phyloP scores from a whole-genome alignment of 139 green algal genomes.

The Coelastrella sp. region DNA sequence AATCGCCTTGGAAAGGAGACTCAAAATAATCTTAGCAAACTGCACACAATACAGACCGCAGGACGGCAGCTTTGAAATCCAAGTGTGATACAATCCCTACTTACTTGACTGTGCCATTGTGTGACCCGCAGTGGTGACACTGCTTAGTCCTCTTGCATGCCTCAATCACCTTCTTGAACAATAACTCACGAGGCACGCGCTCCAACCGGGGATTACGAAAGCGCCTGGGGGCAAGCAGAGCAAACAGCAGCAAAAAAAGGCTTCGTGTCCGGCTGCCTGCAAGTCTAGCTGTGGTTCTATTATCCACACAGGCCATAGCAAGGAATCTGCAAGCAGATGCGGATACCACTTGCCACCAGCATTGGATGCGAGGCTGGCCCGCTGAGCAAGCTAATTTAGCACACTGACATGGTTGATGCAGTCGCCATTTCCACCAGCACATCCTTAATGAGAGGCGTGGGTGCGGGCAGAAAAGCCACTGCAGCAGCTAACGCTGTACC shows the following conservation, averaged over 20 bases:
- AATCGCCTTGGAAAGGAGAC: no score
- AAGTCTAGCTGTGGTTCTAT: no score
- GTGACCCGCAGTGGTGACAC: conserved; percentile 87
- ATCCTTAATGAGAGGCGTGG: background rate
- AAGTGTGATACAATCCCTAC: background rate
- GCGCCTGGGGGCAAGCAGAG: conserved; percentile 40
- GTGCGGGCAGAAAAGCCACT: background rate
- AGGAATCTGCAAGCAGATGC: background rate
- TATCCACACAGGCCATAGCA: no score
- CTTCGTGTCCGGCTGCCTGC: no score
- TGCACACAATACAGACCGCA: no score
- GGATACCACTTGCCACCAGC: background rate
- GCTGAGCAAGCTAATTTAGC: no score
- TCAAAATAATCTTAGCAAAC: no score
- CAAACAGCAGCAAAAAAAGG: background rate
- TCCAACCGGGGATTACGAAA: conserved; percentile 85
- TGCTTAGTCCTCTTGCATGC: conserved; percentile 87
- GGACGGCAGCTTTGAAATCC: background rate
- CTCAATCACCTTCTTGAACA: conserved; percentile 90
- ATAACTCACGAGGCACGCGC: conserved; percentile 73
- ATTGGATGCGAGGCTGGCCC: background rate
- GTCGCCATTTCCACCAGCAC: background rate
- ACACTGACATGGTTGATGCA: no score
- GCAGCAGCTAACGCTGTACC: background rate
- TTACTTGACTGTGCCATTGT: conserved; percentile 90